phyloP scores from a whole-genome alignment of 2,329 filamentous ascomycete species.

The Arachnomyces sp. region DNA sequence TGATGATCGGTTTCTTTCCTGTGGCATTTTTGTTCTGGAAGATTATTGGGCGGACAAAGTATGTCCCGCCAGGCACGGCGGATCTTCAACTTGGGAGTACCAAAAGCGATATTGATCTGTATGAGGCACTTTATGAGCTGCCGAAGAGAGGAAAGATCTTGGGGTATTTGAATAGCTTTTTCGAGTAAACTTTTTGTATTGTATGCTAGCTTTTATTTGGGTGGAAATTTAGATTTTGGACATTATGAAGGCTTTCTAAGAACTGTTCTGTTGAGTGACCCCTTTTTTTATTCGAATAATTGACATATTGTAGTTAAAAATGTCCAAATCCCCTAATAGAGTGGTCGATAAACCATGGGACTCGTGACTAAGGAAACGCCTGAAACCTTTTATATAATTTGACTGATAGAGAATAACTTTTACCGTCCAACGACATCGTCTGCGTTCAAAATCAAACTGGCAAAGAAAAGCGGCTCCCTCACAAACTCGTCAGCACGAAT shows the following conservation, averaged over 20 bases:
- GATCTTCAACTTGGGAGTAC: conserved; percentile 40
- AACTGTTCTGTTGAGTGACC: conserved; percentile 48
- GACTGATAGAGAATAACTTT: too few species aligned
- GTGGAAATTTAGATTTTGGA: too few species aligned
- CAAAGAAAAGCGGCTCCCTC: conserved; percentile 21
- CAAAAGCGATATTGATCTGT: conserved; percentile 22
- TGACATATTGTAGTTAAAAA: too few species aligned
- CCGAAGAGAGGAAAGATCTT: conserved; percentile 16
- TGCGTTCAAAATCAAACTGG: conserved; percentile 20
- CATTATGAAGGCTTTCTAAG: too few species aligned
- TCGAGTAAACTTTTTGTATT: conserved; percentile 22
- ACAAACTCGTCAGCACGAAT: conserved; percentile 21
- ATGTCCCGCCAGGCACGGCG: conserved; percentile 47
- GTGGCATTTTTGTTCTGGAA: conserved; percentile 62
- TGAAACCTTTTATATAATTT: too few species aligned
- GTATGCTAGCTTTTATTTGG: conserved; percentile 22
- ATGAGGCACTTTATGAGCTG: conserved; percentile 16
- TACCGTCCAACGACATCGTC: conserved; percentile 21
- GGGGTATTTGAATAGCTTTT: conserved; percentile 13
- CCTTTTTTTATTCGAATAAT: too few species aligned
- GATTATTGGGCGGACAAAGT: conserved; percentile 53
- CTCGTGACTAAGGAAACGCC: too few species aligned
- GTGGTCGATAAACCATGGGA: too few species aligned
- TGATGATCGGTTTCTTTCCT: conserved; percentile 57
- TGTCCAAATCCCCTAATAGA: too few species aligned